Evolutionary conservation across 78 protist species (phyloP).

Genomic region (Salpingoeca rosetta): DNA sequence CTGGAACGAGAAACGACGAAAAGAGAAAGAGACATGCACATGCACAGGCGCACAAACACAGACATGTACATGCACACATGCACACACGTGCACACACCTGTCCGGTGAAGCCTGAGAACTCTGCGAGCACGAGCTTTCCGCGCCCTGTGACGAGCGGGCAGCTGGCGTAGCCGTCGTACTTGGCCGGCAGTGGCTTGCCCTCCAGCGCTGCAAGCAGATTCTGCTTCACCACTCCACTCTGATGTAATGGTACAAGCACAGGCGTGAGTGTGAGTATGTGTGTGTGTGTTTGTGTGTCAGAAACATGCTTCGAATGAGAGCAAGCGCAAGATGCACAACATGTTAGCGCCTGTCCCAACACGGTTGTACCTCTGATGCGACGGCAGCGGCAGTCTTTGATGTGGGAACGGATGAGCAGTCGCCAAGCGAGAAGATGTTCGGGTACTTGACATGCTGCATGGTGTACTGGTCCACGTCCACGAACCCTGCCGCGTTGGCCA

Average conservation of each 20-base stretch:
- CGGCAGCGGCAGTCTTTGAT: conserved; percentile 65
- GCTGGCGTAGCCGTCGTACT: conserved; percentile 60
- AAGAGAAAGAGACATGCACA: too few relatives aligned
- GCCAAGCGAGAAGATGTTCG: conserved; percentile 55
- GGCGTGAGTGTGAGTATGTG: too few relatives aligned
- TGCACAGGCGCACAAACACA: too few relatives aligned
- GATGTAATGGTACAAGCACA: too few relatives aligned
- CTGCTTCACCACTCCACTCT: conserved; percentile 37
- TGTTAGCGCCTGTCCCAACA: too few relatives aligned
- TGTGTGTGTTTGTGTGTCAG: too few relatives aligned
- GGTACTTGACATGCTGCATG: conserved; percentile 38
- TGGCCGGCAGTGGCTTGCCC: conserved; percentile 25
- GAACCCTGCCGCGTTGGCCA: conserved; percentile 52
- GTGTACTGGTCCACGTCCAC: conserved; percentile 56
- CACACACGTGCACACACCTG: too few relatives aligned
- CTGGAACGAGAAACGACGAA: too few relatives aligned
- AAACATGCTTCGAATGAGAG: too few relatives aligned
- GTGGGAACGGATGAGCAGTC: conserved; percentile 57
- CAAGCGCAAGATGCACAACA: too few relatives aligned
- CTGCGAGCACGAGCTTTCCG: conserved; percentile 37
- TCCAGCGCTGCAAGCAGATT: conserved; percentile 36
- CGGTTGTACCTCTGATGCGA: conserved; percentile 36
- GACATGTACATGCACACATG: too few relatives aligned
- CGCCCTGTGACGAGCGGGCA: conserved; percentile 52
- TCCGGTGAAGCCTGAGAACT: conserved; percentile 33